Evolutionary conservation across 176 grass and related monocot genomes (phyloP).

Genomic region (Rhynchospora tenuis): DNA sequence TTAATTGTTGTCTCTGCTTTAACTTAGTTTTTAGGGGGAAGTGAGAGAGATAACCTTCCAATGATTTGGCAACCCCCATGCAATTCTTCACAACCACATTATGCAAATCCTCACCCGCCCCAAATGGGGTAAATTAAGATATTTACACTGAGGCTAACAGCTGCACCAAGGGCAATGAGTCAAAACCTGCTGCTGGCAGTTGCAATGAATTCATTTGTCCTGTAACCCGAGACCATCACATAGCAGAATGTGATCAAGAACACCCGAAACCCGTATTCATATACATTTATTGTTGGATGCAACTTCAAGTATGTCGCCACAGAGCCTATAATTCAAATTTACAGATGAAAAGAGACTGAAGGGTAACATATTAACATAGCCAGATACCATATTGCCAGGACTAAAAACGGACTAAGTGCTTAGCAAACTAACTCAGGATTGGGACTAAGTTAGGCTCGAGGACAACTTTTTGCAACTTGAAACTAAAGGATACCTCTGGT

Average conservation of each 20-base stretch:
- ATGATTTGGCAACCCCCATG: conserved; percentile 75
- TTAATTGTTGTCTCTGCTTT: neutral
- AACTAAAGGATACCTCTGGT: no score
- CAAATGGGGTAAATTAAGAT: conserved; percentile 91
- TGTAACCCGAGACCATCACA: conserved; percentile 85
- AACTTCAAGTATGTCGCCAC: conserved; percentile 58
- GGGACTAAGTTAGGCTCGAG: no score
- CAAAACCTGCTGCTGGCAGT: conserved; percentile 75
- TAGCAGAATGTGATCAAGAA: conserved; percentile 94
- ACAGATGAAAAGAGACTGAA: conserved; percentile 15
- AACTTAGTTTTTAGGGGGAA: neutral
- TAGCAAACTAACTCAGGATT: no score
- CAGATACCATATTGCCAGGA: neutral
- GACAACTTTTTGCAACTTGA: no score
- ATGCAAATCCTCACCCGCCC: conserved; percentile 93
- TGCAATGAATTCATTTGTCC: conserved; percentile 52
- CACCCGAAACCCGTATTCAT: conserved; percentile 92
- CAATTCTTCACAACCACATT: conserved; percentile 85
- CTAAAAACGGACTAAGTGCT: neutral
- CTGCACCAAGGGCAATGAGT: conserved; percentile 80
- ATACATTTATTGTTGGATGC: conserved; percentile 74
- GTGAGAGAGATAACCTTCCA: conserved; percentile 58
- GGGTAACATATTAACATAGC: neutral
- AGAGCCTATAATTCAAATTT: conserved; percentile 40
- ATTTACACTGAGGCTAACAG: conserved; percentile 73